Evolutionary conservation across 2,329 filamentous ascomycete genomes (phyloP).

Genomic region (Aspergillus novoparasiticus): DNA sequence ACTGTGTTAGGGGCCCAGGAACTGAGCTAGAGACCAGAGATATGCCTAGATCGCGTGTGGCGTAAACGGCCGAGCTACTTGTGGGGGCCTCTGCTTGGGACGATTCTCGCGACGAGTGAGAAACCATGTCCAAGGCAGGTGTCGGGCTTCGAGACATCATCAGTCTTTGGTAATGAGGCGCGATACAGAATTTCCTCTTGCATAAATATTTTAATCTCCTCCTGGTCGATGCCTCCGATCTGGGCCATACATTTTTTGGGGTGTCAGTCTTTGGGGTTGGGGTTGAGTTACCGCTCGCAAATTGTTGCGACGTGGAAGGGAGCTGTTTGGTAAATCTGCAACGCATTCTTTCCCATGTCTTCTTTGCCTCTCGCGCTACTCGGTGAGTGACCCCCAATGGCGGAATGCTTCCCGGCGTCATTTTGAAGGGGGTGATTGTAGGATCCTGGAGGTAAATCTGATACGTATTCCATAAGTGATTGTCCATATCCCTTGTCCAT

Average conservation of each 20-base stretch:
- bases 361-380: constrained; percentile 63
- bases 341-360: constrained; percentile 58
- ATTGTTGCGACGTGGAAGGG: constrained; percentile 32
- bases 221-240: constrained; percentile 60
- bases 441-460: constrained; percentile 67
- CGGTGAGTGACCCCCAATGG: constrained; percentile 66
- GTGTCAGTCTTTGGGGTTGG: constrained; percentile 41
- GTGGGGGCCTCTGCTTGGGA: constrained; percentile 26
- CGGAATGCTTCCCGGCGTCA: constrained; percentile 64
- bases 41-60: constrained; percentile 48
- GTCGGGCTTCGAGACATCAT: constrained; percentile 63
- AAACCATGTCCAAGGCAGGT: constrained; percentile 51
- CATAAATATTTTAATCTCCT: constrained; percentile 61
- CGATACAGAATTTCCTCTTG: constrained; percentile 63
- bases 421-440: constrained; percentile 68
- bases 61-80: constrained; percentile 37
- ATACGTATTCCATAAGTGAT: constrained; percentile 68
- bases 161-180: constrained; percentile 66
- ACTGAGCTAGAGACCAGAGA: constrained; percentile 46
- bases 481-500: constrained; percentile 67
- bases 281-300: constrained; percentile 52
- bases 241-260: constrained; percentile 54
- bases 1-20: constrained; percentile 39
- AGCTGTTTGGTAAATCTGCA: constrained; percentile 30
- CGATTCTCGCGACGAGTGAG: constrained; percentile 31